phyloP scores from a whole-genome alignment of 345 rosid genomes.

The Melaleuca quinquenervia region DNA sequence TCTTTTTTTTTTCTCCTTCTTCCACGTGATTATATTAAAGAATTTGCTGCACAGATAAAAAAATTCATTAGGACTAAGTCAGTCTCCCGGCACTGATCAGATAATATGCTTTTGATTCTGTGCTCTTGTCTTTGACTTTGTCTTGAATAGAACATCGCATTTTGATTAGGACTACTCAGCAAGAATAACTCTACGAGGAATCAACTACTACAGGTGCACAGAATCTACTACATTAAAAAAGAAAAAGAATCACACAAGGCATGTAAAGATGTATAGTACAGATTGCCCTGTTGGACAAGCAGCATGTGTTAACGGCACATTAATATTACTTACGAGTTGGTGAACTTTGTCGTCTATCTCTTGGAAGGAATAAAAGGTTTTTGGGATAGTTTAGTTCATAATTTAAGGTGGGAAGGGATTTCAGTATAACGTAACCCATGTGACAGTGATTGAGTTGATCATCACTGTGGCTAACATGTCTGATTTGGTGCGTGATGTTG shows the following conservation, averaged over 20 bases:
- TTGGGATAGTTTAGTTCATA: too few species aligned
- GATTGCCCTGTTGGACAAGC: background rate
- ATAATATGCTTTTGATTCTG: background rate
- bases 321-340: background rate
- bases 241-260: background rate
- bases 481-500: background rate
- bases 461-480: background rate
- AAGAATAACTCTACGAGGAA: background rate
- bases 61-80: background rate
- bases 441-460: background rate
- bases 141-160: background rate
- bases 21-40: background rate
- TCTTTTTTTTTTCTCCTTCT: background rate
- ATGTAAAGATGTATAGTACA: background rate
- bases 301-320: background rate
- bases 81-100: background rate
- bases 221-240: background rate
- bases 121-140: background rate
- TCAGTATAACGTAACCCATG: background rate
- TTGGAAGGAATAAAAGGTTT: background rate
- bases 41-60: background rate
- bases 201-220: background rate
- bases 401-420: background rate
- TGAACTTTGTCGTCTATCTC: background rate
- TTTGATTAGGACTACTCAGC: background rate